These are phyloP conservation scores for Cladosporium sp. DNA, from an alignment of 2,329 filamentous ascomycete genomes.

Conservation along the genomic window DNA sequence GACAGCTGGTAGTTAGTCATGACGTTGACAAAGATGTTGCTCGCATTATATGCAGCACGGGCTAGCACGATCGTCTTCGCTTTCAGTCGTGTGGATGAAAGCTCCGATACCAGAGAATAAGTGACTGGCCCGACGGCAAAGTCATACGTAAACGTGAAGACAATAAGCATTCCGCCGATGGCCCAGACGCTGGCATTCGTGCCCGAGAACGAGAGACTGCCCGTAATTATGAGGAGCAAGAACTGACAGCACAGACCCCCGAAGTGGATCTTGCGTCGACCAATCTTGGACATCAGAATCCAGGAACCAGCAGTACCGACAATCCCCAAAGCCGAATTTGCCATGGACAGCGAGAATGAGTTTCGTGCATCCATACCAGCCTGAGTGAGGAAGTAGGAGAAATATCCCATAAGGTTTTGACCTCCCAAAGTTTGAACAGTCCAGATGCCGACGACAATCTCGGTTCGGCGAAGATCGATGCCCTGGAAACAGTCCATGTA, in stretches of 20 bases:
- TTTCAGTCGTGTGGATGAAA: constrained; percentile 69
- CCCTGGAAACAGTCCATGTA: constrained; percentile 34
- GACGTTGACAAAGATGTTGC: constrained; percentile 10
- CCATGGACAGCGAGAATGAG: constrained; percentile 43
- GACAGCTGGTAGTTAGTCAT: constrained; percentile 9
- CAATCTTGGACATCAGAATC: constrained; percentile 68
- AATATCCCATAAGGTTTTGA: constrained; percentile 26
- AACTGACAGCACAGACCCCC: constrained; percentile 67
- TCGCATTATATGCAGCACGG: constrained; percentile 54
- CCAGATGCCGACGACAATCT: constrained; percentile 46
- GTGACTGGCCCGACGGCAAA: constrained; percentile 24
- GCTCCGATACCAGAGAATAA: constrained; percentile 4
- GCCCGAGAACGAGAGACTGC: constrained; percentile 34
- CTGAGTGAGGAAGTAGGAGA: constrained; percentile 43
- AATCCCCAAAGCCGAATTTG: constrained; percentile 61
- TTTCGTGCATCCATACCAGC: constrained; percentile 37
- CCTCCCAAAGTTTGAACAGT: constrained; percentile 35
- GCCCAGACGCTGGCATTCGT: constrained; percentile 44
- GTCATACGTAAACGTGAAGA: constrained; percentile 21
- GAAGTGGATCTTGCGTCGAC: constrained; percentile 68
- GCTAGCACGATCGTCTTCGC: constrained; percentile 89
- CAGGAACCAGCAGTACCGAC: constrained; percentile 73
- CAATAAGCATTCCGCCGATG: constrained; percentile 14
- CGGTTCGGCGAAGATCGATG: constrained; percentile 32
- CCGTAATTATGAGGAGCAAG: constrained; percentile 58